Base-by-base conservation (phyloP, 2,329 filamentous ascomycete genomes). In the Fusarium sp. region DNA sequence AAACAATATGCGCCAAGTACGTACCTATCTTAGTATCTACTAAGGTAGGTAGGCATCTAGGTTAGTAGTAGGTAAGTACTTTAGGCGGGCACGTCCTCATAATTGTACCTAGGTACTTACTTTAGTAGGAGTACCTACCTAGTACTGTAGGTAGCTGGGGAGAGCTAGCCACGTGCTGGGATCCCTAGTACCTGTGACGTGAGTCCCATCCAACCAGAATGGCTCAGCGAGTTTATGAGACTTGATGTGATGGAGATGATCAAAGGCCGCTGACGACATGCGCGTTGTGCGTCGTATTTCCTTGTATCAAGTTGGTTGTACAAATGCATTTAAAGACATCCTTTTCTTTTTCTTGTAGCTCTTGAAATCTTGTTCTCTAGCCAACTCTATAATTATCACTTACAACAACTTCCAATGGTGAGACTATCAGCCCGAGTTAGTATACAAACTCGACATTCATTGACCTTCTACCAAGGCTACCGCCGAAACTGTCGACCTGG, bases 401-500 rank as follows among this genome's bases (percentile, higher is more conserved):
- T 11, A 55, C 37, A 40, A 35, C n/a, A 25, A 35, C 46, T 46
- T 20, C 27, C 6, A 70, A 72, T 72, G 70, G 70, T 72, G 63
- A 23, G 45, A 37, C 18, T 17, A 5, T 25, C 27, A 21, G 10
- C 20, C 27, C 29, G 17, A 33, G 23, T 15, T 17, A 29, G 23
- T 18, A 35, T 20, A 31, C 17, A 20, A 33, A 20, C 15, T 17
- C n/a, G 25, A 29, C 21, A 4, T 21, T 17, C 18, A 39, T 45
- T 73, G 25, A 65, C 56, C 8, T 23, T 3, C 10, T 29, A 20
- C 15, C 21, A 13, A 85, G 84, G 84, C 83, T 42, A 84, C 82
- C 56, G 79, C 80, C 47, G 84, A 86, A n/a, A 88, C 85, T 11
- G 83, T 84, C 48, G 76, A 85, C 21, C 76, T 87, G 36, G 81